A percentile compares a stretch with the other conserved stretches of the same genome.
Conservation (phyloP, 345 rosid genomes). For the Gossypium ekmanianum region DNA sequence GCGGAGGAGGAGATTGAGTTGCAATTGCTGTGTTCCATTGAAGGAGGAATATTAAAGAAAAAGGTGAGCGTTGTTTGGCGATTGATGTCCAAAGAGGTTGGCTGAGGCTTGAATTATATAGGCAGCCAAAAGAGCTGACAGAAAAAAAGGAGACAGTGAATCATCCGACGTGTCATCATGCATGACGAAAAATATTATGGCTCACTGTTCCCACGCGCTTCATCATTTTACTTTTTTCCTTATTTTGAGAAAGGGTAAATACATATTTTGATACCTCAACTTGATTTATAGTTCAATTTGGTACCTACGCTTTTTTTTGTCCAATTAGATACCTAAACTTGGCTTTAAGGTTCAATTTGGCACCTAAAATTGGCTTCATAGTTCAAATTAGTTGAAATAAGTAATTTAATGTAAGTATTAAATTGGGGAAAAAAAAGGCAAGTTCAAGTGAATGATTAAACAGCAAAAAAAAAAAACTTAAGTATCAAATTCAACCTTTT, state of each 20-base stretch:
- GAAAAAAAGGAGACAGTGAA: neutral
- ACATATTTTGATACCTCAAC: too few relatives aligned
- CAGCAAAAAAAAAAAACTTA: too few relatives aligned
- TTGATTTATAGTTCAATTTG: too few relatives aligned
- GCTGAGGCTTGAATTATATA: conserved; percentile 4
- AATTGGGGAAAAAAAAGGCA: too few relatives aligned
- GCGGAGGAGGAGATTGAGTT: conserved; percentile 18
- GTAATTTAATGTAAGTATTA: too few relatives aligned
- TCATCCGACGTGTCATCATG: neutral
- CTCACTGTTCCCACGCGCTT: conserved; percentile 10
- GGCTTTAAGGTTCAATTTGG: too few relatives aligned
- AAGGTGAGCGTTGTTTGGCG: neutral
- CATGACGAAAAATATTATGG: neutral
- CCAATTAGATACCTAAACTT: too few relatives aligned
- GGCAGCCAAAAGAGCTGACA: neutral
- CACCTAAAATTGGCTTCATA: too few relatives aligned
- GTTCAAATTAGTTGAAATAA: too few relatives aligned
- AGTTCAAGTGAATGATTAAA: too few relatives aligned
- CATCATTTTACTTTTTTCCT: neutral
- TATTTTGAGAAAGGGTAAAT: neutral
- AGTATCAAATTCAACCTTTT: too few relatives aligned
- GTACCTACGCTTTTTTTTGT: too few relatives aligned
- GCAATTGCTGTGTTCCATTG: conserved; percentile 23
- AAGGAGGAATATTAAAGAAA: neutral
- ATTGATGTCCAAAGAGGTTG: neutral